These are phyloP conservation scores for Naegleria fowleri DNA, from an alignment of 208 protist genomes.

Conservation along the genomic window DNA sequence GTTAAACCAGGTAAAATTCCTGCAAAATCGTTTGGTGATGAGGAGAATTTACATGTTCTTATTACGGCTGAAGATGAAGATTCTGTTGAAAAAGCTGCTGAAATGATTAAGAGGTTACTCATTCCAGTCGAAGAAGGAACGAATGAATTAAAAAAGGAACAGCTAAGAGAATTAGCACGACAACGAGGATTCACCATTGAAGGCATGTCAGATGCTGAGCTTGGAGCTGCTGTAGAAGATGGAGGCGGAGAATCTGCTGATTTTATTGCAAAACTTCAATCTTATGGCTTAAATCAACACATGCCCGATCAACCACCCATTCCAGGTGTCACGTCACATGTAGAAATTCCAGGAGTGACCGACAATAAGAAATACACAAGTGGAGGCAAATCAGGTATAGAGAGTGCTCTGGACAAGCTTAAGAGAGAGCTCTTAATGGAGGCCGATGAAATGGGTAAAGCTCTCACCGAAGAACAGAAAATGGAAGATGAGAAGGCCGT, in stretches of 20 bases:
- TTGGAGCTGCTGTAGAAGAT: background rate
- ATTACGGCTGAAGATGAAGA: conserved; percentile 53
- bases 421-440: background rate
- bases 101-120: conserved; percentile 53
- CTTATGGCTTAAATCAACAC: background rate
- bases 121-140: conserved; percentile 52
- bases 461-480: background rate
- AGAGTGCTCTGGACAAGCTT: background rate
- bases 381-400: background rate
- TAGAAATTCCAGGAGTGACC: background rate
- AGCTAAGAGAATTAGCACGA: conserved; percentile 60
- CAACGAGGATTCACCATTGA: conserved; percentile 65
- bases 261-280: background rate
- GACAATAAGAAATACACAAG: background rate
- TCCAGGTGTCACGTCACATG: background rate
- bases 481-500: background rate
- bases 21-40: conserved; percentile 40
- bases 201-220: background rate
- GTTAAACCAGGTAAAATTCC: conserved; percentile 56
- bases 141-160: conserved; percentile 62
- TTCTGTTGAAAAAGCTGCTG: conserved; percentile 43
- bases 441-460: background rate
- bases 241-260: background rate
- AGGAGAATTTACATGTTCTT: conserved; percentile 62
- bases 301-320: background rate